phyloP scores from a whole-genome alignment of 2,329 filamentous ascomycete species.

The Colletotrichum sp. region DNA sequence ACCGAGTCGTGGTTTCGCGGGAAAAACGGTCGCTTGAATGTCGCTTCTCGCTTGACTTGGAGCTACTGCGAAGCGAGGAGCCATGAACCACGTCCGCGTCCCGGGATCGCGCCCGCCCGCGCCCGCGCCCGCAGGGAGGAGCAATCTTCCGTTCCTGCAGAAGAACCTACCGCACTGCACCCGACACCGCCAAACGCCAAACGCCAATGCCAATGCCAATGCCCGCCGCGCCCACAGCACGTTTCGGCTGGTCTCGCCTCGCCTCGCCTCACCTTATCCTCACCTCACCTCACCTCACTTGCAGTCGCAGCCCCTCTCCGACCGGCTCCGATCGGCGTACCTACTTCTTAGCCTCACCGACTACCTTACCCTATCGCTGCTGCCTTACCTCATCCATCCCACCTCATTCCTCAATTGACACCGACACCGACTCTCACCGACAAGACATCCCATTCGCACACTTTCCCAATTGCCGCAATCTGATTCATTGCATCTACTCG shows the following conservation, averaged over 20 bases:
- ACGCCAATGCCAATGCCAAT: background rate
- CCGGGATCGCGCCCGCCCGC: conserved; percentile 7
- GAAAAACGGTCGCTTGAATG: conserved; percentile 23
- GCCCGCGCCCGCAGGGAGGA: conserved; percentile 14
- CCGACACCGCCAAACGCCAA: conserved; percentile 4
- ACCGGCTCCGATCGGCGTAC: background rate
- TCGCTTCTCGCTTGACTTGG: conserved; percentile 40
- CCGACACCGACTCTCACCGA: background rate
- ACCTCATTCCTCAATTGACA: background rate
- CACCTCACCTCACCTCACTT: background rate
- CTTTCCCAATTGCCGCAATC: background rate
- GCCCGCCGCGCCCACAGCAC: background rate
- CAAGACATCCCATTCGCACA: background rate
- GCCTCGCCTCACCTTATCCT: background rate
- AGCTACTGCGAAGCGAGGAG: conserved; percentile 40
- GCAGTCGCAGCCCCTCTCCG: background rate
- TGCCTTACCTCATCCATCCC: background rate
- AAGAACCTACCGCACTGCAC: background rate
- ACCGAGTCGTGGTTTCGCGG: conserved; percentile 15
- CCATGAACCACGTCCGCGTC: conserved; percentile 12
- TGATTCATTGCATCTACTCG: background rate
- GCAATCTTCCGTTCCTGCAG: conserved; percentile 20
- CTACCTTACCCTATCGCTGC: background rate
- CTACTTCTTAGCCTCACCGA: background rate
- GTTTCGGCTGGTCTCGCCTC: background rate